Percentiles rank a stretch among this genome's conserved stretches.
phyloP scores from a whole-genome alignment of 352 stramenopile genomes.

The Pythium rishiriense region DNA sequence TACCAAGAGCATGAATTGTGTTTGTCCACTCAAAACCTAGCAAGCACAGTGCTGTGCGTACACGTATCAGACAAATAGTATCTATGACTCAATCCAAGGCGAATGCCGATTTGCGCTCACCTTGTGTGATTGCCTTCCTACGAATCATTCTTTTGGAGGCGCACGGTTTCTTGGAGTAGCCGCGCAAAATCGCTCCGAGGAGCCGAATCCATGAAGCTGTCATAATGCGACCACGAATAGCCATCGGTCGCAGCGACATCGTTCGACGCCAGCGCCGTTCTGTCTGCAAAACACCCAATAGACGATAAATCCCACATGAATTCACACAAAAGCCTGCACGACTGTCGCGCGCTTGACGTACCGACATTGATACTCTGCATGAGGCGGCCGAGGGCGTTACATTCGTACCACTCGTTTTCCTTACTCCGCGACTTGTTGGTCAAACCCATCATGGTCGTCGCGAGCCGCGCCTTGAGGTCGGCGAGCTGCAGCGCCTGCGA shows the following conservation, averaged over 20 bases:
- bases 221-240: slow-evolving; percentile 83
- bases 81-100: too few relatives aligned
- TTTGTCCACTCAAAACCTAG: background rate
- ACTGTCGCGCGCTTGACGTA: slow-evolving; percentile 26
- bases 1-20: background rate
- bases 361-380: slow-evolving; percentile 58
- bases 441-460: slow-evolving; percentile 66
- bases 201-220: slow-evolving; percentile 56
- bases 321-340: too few relatives aligned
- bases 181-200: slow-evolving; percentile 46
- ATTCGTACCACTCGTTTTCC: slow-evolving; percentile 81
- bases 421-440: slow-evolving; percentile 77
- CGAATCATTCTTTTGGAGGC: slow-evolving; percentile 33
- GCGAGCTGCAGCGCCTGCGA: slow-evolving; percentile 60
- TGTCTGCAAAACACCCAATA: slow-evolving; percentile 5
- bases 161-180: slow-evolving; percentile 70
- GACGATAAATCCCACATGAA: background rate
- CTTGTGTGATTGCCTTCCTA: background rate
- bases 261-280: slow-evolving; percentile 31
- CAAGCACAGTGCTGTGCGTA: background rate
- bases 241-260: slow-evolving; percentile 60
- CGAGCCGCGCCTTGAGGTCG: slow-evolving; percentile 57
- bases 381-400: slow-evolving; percentile 63
- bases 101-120: too few relatives aligned
- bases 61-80: too few relatives aligned